These are phyloP conservation scores for Calocera cornea DNA, from an alignment of 768 basidiomycete genomes.

Conservation along the genomic window DNA sequence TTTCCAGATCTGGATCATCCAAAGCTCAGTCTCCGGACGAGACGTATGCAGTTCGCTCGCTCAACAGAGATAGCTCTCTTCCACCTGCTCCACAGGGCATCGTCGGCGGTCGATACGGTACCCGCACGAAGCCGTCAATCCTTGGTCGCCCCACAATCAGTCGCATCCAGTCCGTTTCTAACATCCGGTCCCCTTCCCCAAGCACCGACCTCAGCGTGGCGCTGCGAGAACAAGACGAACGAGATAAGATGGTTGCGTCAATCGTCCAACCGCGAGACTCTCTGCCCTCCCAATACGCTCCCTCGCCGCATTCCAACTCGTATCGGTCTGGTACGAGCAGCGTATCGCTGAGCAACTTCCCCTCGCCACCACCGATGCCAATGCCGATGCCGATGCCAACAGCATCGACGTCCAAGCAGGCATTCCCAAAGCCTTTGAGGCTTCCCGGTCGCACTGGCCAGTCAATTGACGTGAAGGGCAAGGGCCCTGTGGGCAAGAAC, in stretches of 20 bases:
- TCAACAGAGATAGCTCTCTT: neutral
- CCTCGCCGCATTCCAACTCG: constrained; percentile 17
- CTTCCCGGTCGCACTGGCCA: neutral
- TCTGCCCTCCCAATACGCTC: constrained; percentile 5
- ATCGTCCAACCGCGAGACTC: neutral
- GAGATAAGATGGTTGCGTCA: neutral
- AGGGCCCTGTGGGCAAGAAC: neutral
- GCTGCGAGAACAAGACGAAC: constrained; percentile 1
- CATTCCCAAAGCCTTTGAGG: neutral
- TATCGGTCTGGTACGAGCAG: constrained; percentile 28
- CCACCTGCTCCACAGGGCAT: neutral
- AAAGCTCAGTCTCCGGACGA: neutral
- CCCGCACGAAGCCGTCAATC: neutral
- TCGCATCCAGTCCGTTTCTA: neutral
- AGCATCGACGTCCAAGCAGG: neutral
- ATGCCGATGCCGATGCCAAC: neutral
- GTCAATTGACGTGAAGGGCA: neutral
- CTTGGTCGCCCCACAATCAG: neutral
- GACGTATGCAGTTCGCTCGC: neutral
- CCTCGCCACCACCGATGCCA: constrained; percentile 37
- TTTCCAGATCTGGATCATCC: neutral
- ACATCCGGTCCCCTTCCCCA: neutral
- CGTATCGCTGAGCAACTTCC: constrained; percentile 62
- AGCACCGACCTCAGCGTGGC: neutral
- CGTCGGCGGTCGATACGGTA: neutral